These are phyloP conservation scores for Lactuca sativa DNA, from an alignment of 129 eudicot genomes.

Conservation along the genomic window DNA sequence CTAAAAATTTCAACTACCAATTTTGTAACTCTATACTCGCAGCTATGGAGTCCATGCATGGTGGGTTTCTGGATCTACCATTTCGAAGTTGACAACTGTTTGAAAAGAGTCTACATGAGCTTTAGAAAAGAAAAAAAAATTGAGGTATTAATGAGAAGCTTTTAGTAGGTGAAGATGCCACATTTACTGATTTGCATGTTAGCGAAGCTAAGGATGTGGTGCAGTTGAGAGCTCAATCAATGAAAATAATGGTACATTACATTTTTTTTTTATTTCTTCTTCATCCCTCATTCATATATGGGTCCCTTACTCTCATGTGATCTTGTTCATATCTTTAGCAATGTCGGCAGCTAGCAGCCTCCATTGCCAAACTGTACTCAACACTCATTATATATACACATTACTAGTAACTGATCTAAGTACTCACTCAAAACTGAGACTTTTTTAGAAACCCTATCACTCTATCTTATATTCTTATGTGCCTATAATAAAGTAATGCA, in stretches of 20 bases:
- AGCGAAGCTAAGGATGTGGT: conserved; percentile 13
- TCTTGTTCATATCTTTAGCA: conserved; percentile 24
- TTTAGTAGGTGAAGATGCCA: conserved; percentile 39
- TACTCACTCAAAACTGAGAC: conserved; percentile 27
- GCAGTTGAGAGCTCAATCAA: conserved; percentile 65
- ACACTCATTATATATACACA: conserved; percentile 48
- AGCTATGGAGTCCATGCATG: too few species aligned
- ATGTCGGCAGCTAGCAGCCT: conserved; percentile 39
- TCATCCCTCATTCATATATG: conserved; percentile 24
- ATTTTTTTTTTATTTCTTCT: conserved; percentile 2
- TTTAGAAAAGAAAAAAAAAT: conserved; percentile 15
- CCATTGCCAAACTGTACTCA: conserved; percentile 13
- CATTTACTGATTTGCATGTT: conserved; percentile 29
- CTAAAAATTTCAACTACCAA: too few species aligned
- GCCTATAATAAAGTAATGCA: conserved; percentile 41
- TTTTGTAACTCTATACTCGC: too few species aligned
- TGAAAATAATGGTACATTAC: conserved; percentile 38
- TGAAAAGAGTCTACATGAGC: neutral
- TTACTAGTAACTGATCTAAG: conserved; percentile 18
- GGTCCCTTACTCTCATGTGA: conserved; percentile 68
- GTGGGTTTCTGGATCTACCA: neutral
- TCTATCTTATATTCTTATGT: conserved; percentile 17
- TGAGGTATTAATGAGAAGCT: conserved; percentile 29
- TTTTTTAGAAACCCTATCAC: conserved; percentile 2
- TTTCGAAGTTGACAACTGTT: neutral